Percentiles rank a stretch among this genome's conserved stretches.
Evolutionary conservation across 2,329 filamentous ascomycete genomes (phyloP).

Genomic region (Leptographium flavum): DNA sequence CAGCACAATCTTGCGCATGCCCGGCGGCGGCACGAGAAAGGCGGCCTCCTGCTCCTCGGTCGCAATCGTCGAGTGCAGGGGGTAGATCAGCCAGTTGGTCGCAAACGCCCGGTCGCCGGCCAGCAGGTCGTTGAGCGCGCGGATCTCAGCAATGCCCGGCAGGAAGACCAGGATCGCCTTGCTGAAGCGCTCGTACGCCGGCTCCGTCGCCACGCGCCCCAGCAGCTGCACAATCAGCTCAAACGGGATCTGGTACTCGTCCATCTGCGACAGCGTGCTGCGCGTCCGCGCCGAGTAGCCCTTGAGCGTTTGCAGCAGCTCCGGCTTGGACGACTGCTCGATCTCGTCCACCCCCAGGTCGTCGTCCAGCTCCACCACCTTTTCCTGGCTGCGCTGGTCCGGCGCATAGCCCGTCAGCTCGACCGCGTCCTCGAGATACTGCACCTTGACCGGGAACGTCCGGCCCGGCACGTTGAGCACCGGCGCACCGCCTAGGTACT

Average conservation of each 20-base stretch:
- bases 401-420: slow-evolving; percentile 66
- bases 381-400: slow-evolving; percentile 34
- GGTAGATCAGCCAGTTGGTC: slow-evolving; percentile 70
- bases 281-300: slow-evolving; percentile 65
- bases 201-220: slow-evolving; percentile 55
- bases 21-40: slow-evolving; percentile 70
- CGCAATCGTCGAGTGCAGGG: slow-evolving; percentile 86
- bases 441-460: slow-evolving; percentile 81
- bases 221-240: slow-evolving; percentile 73
- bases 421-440: slow-evolving; percentile 83
- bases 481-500: slow-evolving; percentile 73
- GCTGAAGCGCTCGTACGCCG: slow-evolving; percentile 56
- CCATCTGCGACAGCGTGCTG: slow-evolving; percentile 59
- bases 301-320: slow-evolving; percentile 50
- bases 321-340: slow-evolving; percentile 35
- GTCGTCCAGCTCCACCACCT: slow-evolving; percentile 49
- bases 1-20: slow-evolving; percentile 81
- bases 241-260: slow-evolving; percentile 88
- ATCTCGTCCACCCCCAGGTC: slow-evolving; percentile 37
- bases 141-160: slow-evolving; percentile 86
- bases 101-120: slow-evolving; percentile 62
- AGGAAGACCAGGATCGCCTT: slow-evolving; percentile 90
- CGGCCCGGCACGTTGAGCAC: slow-evolving; percentile 83
- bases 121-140: slow-evolving; percentile 75
- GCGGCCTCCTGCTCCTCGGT: slow-evolving; percentile 93